Evolutionary conservation across 305 asterid species (phyloP).

Genomic region (Fraxinus dipetala): DNA sequence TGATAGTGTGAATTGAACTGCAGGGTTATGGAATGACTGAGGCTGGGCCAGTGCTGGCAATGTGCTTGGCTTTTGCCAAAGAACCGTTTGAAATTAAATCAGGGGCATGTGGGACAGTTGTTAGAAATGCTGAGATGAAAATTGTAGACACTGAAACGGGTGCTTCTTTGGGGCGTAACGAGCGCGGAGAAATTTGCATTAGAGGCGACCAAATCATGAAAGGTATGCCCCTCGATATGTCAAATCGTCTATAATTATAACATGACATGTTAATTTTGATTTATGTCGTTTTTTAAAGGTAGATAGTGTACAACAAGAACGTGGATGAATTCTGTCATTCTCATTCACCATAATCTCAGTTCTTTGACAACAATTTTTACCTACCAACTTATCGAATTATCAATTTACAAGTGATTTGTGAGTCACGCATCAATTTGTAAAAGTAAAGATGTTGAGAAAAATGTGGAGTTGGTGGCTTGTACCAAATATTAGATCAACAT

Average conservation of each 20-base stretch:
- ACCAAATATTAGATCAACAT: not conserved
- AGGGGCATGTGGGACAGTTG: constrained; percentile 86
- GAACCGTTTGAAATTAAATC: constrained; percentile 67
- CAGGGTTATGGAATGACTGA: constrained; percentile 97
- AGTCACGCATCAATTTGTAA: not conserved
- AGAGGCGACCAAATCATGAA: constrained; percentile 89
- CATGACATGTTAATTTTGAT: not conserved
- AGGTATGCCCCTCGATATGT: constrained; percentile 35
- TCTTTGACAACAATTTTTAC: not conserved
- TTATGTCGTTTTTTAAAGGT: not conserved
- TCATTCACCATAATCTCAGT: not conserved
- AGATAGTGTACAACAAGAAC: not conserved
- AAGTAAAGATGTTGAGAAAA: not conserved
- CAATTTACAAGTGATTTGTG: not conserved
- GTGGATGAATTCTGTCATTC: not conserved
- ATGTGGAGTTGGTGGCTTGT: not conserved
- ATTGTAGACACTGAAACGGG: constrained; percentile 67
- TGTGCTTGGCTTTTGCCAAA: constrained; percentile 84
- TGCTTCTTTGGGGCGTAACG: constrained; percentile 57
- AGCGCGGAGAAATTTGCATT: constrained; percentile 78
- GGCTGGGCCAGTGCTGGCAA: constrained; percentile 80
- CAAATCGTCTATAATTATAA: not conserved
- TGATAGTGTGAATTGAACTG: not conserved
- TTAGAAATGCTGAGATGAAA: constrained; percentile 86
- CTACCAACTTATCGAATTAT: not conserved